Evolutionary conservation across 106 monocot genomes (phyloP), one percentile per base, ranked within the genome.

Genomic region (Dendrobium nobile): DNA sequence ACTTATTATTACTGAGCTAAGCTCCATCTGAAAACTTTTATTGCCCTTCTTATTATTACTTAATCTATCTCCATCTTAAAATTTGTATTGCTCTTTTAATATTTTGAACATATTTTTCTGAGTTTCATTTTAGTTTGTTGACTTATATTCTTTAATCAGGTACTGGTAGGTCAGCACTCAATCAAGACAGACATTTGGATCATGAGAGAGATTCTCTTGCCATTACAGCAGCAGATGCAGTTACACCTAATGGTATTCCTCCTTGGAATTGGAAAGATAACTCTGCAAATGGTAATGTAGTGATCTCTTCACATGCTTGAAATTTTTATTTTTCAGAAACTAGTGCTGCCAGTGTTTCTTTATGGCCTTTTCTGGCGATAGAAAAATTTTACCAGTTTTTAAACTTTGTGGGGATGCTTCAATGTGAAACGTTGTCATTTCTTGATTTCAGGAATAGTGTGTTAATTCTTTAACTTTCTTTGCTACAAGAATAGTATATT

Each of bases 251-350:
- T 85, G 89, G 92, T 78, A 89, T 89, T 26, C 91, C 92, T 41
- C 98, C 95, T 37, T 98, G 98, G 98, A 98, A 88, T 78, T 98
- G 98, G 98, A 91, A 92, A 87, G 98, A 98, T 64, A 77, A 89
- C 40, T 83, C 95, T 74, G 80, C 86, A 58, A 93, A 88, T 85
- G 93, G 93, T 95, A 91, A 84, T 64, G 22, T 26, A 27, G 13
- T 47, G 45, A 26, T 76, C 19, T 76, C 41, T 70, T 70, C 11
- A 67, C n/a, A 70, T 74, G 19, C 20, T 43, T 43, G 74, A 43
- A 19, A 9, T 74, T 74, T 43, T 74, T 74, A 41, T 74, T 42
- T 43, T 74, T 31, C 33, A 31, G 11, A 42, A 73, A 74, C 41
- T 40, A 37, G 4, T 22, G 18, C 43, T 74, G 43, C 43, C 28